phyloP scores from a whole-genome alignment of 2,329 filamentous ascomycete genomes.

The Alternaria incomplexa region DNA sequence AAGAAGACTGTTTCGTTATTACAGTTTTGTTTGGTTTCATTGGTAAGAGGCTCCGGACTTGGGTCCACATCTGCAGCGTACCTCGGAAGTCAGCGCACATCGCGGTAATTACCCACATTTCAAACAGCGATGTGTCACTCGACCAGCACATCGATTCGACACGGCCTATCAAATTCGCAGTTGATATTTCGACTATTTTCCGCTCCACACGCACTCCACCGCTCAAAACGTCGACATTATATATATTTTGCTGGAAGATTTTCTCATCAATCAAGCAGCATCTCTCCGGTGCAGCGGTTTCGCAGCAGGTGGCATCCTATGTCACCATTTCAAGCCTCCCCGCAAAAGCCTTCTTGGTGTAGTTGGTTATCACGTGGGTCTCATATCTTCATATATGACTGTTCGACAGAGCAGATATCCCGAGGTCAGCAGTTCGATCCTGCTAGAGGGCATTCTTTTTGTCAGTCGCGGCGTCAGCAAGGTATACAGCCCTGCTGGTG shows the following conservation, averaged over 20 bases:
- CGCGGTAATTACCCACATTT: not conserved
- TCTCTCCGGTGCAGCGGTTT: not conserved
- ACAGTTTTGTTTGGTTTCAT: not conserved
- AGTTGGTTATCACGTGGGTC: conserved; percentile 19
- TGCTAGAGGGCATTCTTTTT: conserved; percentile 13
- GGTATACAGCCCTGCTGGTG: fast-evolving
- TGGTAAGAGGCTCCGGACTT: not conserved
- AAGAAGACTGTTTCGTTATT: not conserved
- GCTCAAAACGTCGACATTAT: fast-evolving
- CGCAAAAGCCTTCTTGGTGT: conserved; percentile 10
- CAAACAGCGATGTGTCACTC: not conserved
- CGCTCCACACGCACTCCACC: not conserved
- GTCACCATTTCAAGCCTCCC: not conserved
- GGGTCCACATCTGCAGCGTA: not conserved
- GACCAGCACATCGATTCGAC: not conserved
- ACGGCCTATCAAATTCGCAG: not conserved
- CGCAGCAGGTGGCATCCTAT: not conserved
- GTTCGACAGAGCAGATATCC: conserved; percentile 5
- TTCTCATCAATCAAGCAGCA: conserved; percentile 1
- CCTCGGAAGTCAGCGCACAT: not conserved
- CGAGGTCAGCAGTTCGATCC: conserved; percentile 16
- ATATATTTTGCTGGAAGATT: fast-evolving
- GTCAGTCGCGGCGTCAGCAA: fast-evolving
- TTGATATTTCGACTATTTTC: not conserved
- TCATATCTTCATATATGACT: conserved; percentile 10